A percentile compares a stretch with the other conserved stretches of the same genome.
phyloP scores from a whole-genome alignment of 257 asterid species.

The Jacaranda copaia region DNA sequence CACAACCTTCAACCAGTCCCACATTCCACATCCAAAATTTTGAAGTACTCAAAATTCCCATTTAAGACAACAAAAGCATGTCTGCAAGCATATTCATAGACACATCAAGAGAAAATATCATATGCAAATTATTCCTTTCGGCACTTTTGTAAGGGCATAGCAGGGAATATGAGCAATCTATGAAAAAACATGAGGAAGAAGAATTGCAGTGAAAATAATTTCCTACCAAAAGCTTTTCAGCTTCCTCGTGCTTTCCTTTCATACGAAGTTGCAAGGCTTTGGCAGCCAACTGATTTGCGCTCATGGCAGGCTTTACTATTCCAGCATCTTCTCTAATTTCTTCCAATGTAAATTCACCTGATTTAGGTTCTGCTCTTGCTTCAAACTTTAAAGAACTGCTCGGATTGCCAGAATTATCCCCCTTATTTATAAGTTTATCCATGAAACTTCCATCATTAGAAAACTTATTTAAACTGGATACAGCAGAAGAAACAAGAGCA shows the following conservation, averaged over 20 bases:
- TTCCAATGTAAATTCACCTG: conserved; percentile 35
- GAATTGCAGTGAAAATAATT: conserved; percentile 10
- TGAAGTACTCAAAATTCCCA: neutral
- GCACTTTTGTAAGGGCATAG: neutral
- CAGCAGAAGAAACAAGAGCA: conserved; percentile 76
- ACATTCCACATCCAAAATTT: conserved; percentile 2
- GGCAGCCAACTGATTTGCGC: conserved; percentile 96
- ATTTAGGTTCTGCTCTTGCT: conserved; percentile 41
- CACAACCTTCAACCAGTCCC: neutral
- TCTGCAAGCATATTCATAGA: neutral
- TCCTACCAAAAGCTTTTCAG: conserved; percentile 82
- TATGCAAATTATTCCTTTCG: neutral
- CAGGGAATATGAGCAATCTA: neutral
- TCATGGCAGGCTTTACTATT: conserved; percentile 53
- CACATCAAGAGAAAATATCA: conserved; percentile 22
- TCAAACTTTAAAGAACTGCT: conserved; percentile 47
- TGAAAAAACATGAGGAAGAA: neutral
- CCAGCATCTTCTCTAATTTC: conserved; percentile 53
- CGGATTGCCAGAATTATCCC: conserved; percentile 42
- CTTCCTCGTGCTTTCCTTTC: conserved; percentile 95
- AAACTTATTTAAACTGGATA: conserved; percentile 75
- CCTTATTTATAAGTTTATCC: conserved; percentile 50
- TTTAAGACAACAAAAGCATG: conserved; percentile 16
- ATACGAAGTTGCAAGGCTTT: conserved; percentile 90
- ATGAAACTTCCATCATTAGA: conserved; percentile 82